Percentiles rank a stretch among this genome's conserved stretches.
These are phyloP conservation scores for Solanum bulbocastanum DNA, from an alignment of 257 asterid genomes.

Conservation along the genomic window DNA sequence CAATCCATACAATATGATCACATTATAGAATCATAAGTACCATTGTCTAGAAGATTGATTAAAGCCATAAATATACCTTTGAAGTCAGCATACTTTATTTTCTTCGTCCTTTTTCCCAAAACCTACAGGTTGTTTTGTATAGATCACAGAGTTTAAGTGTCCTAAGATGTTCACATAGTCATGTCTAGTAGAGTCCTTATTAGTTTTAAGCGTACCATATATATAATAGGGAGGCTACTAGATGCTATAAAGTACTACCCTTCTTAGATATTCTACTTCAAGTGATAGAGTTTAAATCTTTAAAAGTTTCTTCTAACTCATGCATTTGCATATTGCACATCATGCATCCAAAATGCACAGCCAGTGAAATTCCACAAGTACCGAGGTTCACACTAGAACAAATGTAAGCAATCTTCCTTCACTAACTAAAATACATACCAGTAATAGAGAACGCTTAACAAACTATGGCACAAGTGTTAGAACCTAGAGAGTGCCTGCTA, in stretches of 20 bases:
- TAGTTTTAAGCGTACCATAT: background rate
- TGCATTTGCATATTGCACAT: background rate
- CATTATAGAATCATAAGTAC: background rate
- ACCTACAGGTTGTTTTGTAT: background rate
- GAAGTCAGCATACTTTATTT: background rate
- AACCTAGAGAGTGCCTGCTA: background rate
- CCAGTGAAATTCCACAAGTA: background rate
- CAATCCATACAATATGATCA: background rate
- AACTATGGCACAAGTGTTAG: background rate
- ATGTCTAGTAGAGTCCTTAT: background rate
- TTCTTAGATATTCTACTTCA: too few relatives aligned
- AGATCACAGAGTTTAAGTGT: background rate
- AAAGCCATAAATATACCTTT: background rate
- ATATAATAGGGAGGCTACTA: background rate
- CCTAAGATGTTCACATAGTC: background rate
- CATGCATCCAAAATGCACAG: background rate
- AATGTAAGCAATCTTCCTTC: background rate
- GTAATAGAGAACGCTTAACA: background rate
- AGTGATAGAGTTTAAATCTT: background rate
- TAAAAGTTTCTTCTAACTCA: background rate
- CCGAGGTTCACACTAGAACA: background rate
- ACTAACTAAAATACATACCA: background rate
- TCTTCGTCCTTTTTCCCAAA: background rate
- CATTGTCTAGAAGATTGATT: background rate
- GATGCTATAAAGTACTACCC: background rate